phyloP scores from a whole-genome alignment of 371 early-diverging fungal species.

The Mortierella sp. region DNA sequence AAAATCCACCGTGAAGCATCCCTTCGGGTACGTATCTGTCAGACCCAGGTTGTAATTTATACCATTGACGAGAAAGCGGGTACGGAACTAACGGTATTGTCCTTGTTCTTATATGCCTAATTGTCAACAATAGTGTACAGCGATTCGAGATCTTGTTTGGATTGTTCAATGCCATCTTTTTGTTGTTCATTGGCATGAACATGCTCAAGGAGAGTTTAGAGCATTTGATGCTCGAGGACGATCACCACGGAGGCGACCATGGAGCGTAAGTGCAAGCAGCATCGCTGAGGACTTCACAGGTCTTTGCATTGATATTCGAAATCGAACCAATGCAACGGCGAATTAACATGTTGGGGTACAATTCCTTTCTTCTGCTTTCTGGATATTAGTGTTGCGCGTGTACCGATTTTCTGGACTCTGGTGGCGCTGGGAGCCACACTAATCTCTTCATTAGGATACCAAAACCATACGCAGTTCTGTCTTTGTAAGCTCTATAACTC shows the following conservation, averaged over 20 bases:
- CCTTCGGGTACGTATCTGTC: slow-evolving; percentile 66
- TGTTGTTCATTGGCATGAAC: slow-evolving; percentile 77
- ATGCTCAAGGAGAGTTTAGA: slow-evolving; percentile 78
- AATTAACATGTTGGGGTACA: not conserved
- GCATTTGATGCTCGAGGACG: slow-evolving; percentile 68
- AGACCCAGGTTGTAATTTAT: not conserved
- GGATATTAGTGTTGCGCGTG: slow-evolving; percentile 41
- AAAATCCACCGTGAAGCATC: slow-evolving; percentile 67
- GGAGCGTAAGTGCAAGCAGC: slow-evolving; percentile 39
- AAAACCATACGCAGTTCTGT: slow-evolving; percentile 74
- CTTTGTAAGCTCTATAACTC: slow-evolving; percentile 58
- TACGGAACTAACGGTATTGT: too few species aligned
- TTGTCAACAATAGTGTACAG: slow-evolving; percentile 60
- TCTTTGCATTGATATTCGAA: not conserved
- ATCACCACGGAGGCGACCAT: slow-evolving; percentile 62
- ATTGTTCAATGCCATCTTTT: slow-evolving; percentile 69
- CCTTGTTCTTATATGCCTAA: not conserved
- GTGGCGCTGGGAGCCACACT: slow-evolving; percentile 65
- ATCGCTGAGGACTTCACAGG: not conserved
- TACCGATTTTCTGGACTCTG: slow-evolving; percentile 63
- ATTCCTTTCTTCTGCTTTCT: not conserved
- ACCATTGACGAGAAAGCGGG: not conserved
- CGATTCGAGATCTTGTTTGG: slow-evolving; percentile 75
- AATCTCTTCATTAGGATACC: slow-evolving; percentile 65
- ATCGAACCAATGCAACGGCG: not conserved